These are phyloP conservation scores for Citrullus colocynthis DNA, from an alignment of 306 rosid species.

Conservation along the genomic window DNA sequence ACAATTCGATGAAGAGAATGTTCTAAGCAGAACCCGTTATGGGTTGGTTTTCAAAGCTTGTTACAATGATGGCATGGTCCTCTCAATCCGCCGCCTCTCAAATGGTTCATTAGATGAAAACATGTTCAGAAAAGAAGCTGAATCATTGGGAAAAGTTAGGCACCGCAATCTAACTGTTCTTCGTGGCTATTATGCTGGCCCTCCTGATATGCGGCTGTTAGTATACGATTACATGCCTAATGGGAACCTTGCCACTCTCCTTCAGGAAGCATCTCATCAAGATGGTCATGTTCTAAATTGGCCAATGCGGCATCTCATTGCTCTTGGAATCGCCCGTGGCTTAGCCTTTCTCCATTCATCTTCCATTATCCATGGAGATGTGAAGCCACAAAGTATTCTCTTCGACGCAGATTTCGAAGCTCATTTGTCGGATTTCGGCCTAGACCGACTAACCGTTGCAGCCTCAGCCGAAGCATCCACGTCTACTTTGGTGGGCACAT, in stretches of 20 bases:
- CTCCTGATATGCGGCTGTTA: slow-evolving; percentile 63
- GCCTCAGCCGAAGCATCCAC: slow-evolving; percentile 54
- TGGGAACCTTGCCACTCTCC: slow-evolving; percentile 92
- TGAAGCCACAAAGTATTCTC: slow-evolving; percentile 73
- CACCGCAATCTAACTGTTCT: slow-evolving; percentile 85
- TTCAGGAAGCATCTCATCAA: slow-evolving; percentile 97
- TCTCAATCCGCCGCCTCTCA: slow-evolving; percentile 70
- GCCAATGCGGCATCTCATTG: slow-evolving; percentile 99
- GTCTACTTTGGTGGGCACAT: slow-evolving; percentile 53
- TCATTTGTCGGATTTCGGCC: slow-evolving; percentile 83
- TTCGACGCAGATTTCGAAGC: slow-evolving; percentile 96
- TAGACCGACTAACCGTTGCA: slow-evolving; percentile 40
- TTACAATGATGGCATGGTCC: slow-evolving; percentile 87
- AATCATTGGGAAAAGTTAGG: slow-evolving; percentile 55
- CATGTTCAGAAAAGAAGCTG: slow-evolving; percentile 79
- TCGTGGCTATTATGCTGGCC: slow-evolving; percentile 79
- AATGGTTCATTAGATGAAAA: slow-evolving; percentile 63
- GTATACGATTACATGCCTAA: slow-evolving; percentile 94
- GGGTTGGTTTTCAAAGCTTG: slow-evolving; percentile 86
- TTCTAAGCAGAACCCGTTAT: slow-evolving; percentile 62
- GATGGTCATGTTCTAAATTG: slow-evolving; percentile 94
- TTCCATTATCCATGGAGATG: slow-evolving; percentile 58
- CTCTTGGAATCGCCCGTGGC: slow-evolving; percentile 88
- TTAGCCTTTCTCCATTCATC: slow-evolving; percentile 75
- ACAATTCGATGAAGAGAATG: slow-evolving; percentile 94